phyloP scores from a whole-genome alignment of 2,329 filamentous ascomycete genomes.

The Elsinoe ampelina region DNA sequence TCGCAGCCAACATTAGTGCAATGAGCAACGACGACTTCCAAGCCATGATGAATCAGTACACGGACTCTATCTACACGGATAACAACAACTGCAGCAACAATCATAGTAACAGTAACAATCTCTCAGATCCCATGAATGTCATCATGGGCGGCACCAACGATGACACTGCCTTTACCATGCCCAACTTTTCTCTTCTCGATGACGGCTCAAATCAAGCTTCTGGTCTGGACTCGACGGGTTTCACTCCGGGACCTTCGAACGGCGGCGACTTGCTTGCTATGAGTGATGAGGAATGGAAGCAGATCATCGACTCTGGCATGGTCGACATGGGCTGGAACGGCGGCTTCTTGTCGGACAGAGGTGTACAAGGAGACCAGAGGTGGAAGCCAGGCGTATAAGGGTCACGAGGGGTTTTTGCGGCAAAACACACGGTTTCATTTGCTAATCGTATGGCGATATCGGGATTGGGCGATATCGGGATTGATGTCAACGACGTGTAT shows the following conservation, averaged over 20 bases:
- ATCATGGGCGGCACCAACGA: conserved; percentile 4
- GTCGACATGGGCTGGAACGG: conserved; percentile 12
- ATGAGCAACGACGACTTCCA: conserved; percentile 13
- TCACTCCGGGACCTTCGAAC: not conserved
- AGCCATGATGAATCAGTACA: conserved; percentile 9
- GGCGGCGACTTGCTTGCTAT: conserved; percentile 3
- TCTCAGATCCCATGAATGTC: conserved; percentile 7
- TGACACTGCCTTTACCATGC: conserved; percentile 13
- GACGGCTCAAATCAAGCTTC: not conserved
- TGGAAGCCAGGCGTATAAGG: conserved; percentile 2
- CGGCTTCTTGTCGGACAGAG: conserved; percentile 1
- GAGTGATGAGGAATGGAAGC: conserved; percentile 11
- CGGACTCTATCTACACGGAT: conserved; percentile 4
- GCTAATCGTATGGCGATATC: not conserved
- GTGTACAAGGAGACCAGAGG: not conserved
- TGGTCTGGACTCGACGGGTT: not conserved
- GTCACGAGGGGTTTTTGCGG: not conserved
- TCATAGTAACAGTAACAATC: not conserved
- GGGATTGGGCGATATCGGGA: not conserved
- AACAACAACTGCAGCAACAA: too few relatives aligned
- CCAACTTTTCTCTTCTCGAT: not conserved
- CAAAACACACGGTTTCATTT: not conserved
- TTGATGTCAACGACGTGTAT: not conserved
- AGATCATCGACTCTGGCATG: conserved; percentile 4
- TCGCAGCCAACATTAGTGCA: not conserved